Conservation (phyloP, 352 stramenopile genomes). For the Phytopythium delawarense region DNA sequence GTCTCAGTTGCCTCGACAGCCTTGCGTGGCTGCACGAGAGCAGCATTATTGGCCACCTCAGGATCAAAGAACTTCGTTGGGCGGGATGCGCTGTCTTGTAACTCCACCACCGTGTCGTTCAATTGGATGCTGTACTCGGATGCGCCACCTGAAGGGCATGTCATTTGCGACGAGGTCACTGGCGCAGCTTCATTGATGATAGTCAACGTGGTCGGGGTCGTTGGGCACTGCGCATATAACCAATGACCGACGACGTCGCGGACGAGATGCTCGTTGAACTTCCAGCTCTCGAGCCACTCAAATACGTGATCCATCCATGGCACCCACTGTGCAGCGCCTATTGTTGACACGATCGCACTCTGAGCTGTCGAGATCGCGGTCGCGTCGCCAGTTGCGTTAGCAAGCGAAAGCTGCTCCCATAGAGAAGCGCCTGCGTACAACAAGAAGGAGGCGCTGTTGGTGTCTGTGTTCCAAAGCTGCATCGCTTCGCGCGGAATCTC, state of each 20-base stretch:
- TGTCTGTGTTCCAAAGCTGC: slow-evolving; percentile 33
- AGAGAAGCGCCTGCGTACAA: slow-evolving; percentile 26
- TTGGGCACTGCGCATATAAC: slow-evolving; percentile 52
- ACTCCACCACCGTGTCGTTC: slow-evolving; percentile 27
- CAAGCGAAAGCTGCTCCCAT: slow-evolving; percentile 32
- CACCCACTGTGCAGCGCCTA: slow-evolving; percentile 28
- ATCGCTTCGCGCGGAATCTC: slow-evolving; percentile 38
- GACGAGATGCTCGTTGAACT: slow-evolving; percentile 40
- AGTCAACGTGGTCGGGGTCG: slow-evolving; percentile 14
- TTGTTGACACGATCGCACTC: slow-evolving; percentile 19
- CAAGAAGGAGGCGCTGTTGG: slow-evolving; percentile 38
- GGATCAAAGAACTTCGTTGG: slow-evolving; percentile 41
- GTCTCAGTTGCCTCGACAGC: slow-evolving; percentile 31
- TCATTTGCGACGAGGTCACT: slow-evolving; percentile 14
- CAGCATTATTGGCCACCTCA: slow-evolving; percentile 39
- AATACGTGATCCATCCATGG: slow-evolving; percentile 55
- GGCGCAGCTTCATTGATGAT: slow-evolving; percentile 14
- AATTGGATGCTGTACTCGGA: slow-evolving; percentile 25
- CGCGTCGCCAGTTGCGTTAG: slow-evolving; percentile 13
- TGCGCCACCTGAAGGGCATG: slow-evolving; percentile 16
- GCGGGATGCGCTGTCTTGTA: slow-evolving; percentile 40
- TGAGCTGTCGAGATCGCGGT: slow-evolving; percentile 12
- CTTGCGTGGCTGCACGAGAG: slow-evolving; percentile 34
- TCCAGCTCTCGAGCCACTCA: slow-evolving; percentile 53
- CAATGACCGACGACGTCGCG: slow-evolving; percentile 66